Conservation (phyloP, 192 early-diverging fungal genomes). For the Backusella morwellensis region DNA sequence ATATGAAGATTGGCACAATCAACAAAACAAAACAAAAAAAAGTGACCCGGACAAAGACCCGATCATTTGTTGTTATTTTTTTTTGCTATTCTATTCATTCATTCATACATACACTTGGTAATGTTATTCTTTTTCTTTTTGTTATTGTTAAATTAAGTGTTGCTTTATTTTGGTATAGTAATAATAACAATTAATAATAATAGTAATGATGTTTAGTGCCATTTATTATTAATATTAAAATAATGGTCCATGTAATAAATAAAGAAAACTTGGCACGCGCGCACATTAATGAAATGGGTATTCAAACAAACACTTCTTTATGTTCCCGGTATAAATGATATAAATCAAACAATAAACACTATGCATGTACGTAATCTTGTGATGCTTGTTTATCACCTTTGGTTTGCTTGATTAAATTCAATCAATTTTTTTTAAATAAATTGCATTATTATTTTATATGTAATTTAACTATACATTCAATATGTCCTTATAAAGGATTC, state of each 20-base stretch:
- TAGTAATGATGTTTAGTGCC: background rate
- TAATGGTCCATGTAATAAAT: background rate
- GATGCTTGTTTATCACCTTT: background rate
- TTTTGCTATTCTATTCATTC: background rate
- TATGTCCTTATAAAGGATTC: background rate
- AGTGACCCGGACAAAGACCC: conserved; percentile 1
- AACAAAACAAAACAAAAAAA: background rate
- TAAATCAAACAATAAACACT: background rate
- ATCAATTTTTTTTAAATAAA: background rate
- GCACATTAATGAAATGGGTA: background rate
- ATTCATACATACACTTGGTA: no score
- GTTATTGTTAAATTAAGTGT: background rate
- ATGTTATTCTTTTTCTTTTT: background rate
- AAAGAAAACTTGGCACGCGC: background rate
- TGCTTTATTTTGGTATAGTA: background rate
- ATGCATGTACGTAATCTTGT: background rate
- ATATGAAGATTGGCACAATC: conserved; percentile 2
- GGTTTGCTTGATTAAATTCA: background rate
- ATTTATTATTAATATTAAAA: background rate
- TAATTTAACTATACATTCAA: background rate
- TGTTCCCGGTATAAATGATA: background rate
- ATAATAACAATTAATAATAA: background rate
- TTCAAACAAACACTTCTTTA: background rate
- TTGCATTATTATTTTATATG: background rate
- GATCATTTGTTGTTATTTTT: background rate